Base-by-base conservation (phyloP, 2,329 filamentous ascomycete species). In the Knufia petricola region DNA sequence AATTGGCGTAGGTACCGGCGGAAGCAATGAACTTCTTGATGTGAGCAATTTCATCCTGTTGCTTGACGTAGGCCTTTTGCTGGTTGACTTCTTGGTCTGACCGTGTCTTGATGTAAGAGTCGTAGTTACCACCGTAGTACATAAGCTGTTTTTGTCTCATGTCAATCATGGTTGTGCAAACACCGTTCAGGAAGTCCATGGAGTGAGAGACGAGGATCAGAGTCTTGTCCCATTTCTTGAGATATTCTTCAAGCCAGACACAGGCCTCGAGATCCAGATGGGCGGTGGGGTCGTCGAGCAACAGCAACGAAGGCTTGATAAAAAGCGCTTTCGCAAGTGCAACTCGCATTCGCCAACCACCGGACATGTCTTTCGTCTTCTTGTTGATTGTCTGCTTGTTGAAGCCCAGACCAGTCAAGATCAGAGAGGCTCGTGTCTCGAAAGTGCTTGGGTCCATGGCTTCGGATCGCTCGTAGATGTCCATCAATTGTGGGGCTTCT, bases 21-120 rank as follows among this genome's bases (percentile, higher is more conserved):
- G 90, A 95, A 64, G 94, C 92, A 68, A 98, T 98, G 78, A 98
- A 98, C 74, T 96, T 95, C 78, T 98, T 96, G 78, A 98, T 98
- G 77, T 98, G 94, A 60, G 82, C 79, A 68, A 98, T 98, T 76
- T 98, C 92, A 55, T 98, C 92, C 68, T 98, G 92, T 69, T 98
- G 92, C 78, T 98, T 98, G 69, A 85, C 77, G 76, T 98, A 98
- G 55, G 92, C 92, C 78, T 96, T 98, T 81, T 85, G 87, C 76
- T 98, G 92, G 76, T 98, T 98, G 69, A 83, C 82, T 73, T 98
- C 92, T 70, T 95, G 85, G 72, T 98, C 92, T 48, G 78, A 72
- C 54, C 90, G 81, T 46, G 90, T 96, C 85, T 96, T 98, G 72
- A 81, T 74, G 76, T 98, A 90, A 38, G 89, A 88, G 71, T 98